Conservation (phyloP, 192 early-diverging fungal species). For the Coemansia sp. region DNA sequence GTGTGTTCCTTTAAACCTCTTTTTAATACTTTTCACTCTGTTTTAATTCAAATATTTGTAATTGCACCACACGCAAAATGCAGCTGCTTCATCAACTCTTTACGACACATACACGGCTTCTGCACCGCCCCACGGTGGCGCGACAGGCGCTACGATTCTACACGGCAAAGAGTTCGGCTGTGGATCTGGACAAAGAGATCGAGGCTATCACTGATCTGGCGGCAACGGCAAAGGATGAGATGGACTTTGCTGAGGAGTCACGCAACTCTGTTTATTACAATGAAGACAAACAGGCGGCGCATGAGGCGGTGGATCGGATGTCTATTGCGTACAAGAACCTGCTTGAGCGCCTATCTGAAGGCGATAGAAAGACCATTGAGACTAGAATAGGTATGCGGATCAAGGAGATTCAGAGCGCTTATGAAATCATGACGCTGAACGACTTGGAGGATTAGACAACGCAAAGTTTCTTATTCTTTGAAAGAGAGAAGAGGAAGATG, state of each 20-base stretch:
- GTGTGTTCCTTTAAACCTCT: too few species aligned
- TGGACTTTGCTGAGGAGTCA: slow-evolving; percentile 51
- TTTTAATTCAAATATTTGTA: too few species aligned
- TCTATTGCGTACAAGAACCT: slow-evolving; percentile 21
- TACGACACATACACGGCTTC: slow-evolving; percentile 14
- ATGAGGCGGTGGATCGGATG: slow-evolving; percentile 49
- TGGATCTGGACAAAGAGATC: slow-evolving; percentile 47
- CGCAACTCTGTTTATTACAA: slow-evolving; percentile 53
- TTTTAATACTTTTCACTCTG: too few species aligned
- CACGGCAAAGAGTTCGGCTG: background rate
- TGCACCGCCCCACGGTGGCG: slow-evolving; percentile 7
- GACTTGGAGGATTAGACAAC: slow-evolving; percentile 36
- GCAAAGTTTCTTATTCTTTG: too few species aligned
- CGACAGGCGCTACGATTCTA: background rate
- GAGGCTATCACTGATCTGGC: slow-evolving; percentile 46
- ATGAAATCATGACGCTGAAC: slow-evolving; percentile 45
- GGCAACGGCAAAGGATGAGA: slow-evolving; percentile 44
- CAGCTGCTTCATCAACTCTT: slow-evolving; percentile 17
- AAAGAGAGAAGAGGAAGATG: too few species aligned
- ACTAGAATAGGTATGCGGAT: slow-evolving; percentile 45
- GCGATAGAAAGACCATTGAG: slow-evolving; percentile 19
- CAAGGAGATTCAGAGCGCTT: slow-evolving; percentile 49
- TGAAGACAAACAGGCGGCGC: slow-evolving; percentile 39
- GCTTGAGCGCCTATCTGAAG: slow-evolving; percentile 20
- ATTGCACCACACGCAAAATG: too few species aligned